Evolutionary conservation across 257 asterid species (phyloP).

Genomic region (Primulina huaijiensis): DNA sequence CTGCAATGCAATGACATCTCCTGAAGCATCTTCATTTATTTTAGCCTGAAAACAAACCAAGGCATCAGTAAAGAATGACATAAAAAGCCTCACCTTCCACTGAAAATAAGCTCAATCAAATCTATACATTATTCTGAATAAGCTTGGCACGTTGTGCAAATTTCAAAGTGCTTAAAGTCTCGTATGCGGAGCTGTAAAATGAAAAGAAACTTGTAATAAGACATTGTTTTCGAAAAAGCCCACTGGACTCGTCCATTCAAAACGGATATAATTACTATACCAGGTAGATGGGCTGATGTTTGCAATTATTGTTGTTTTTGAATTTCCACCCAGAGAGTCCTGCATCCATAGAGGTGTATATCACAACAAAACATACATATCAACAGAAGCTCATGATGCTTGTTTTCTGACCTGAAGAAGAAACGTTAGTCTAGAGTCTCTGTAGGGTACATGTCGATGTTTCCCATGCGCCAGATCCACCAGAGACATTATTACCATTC

Average conservation of each 20-base stretch:
- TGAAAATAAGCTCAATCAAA: constrained; percentile 24
- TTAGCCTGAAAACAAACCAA: constrained; percentile 54
- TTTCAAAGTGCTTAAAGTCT: constrained; percentile 80
- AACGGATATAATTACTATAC: constrained; percentile 31
- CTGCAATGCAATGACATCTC: constrained; percentile 68
- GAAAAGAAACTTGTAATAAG: constrained; percentile 9
- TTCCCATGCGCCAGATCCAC: constrained; percentile 87
- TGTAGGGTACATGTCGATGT: constrained; percentile 79
- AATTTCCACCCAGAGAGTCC: constrained; percentile 95
- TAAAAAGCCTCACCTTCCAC: constrained; percentile 4
- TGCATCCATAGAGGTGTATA: constrained; percentile 35
- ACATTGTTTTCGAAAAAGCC: constrained; percentile 3
- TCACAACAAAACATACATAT: constrained; percentile 19
- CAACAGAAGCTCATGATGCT: constrained; percentile 11
- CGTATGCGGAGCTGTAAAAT: constrained; percentile 63
- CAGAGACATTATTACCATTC: constrained; percentile 79
- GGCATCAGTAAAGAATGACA: constrained; percentile 21
- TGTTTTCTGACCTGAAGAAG: constrained; percentile 74
- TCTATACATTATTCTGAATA: constrained; percentile 74
- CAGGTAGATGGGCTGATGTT: constrained; percentile 82
- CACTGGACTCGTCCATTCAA: constrained; percentile 18
- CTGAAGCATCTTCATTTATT: constrained; percentile 85
- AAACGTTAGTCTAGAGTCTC: constrained; percentile 88
- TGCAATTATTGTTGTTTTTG: constrained; percentile 81
- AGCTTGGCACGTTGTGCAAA: constrained; percentile 90